A percentile compares a stretch with the other conserved stretches of the same genome.
These are phyloP conservation scores for Colletotrichum endophyticum DNA, from an alignment of 2,329 filamentous ascomycete species.

Conservation along the genomic window DNA sequence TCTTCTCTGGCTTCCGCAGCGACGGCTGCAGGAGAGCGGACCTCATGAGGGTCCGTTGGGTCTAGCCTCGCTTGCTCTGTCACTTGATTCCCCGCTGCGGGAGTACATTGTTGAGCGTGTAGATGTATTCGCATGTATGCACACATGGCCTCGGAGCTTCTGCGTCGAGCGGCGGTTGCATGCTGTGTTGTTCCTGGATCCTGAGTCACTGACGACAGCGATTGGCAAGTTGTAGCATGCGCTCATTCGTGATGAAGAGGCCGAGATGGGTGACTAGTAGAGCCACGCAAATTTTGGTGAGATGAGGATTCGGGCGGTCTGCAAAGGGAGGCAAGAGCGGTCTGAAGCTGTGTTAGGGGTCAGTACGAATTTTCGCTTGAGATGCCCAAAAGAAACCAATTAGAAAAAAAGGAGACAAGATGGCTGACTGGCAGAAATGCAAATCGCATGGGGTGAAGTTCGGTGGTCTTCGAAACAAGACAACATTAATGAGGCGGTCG, in stretches of 20 bases:
- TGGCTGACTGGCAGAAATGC: background rate
- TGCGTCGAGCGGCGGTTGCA: background rate
- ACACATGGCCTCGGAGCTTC: background rate
- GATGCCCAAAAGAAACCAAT: background rate
- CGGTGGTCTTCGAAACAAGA: background rate
- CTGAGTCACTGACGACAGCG: conserved; percentile 11
- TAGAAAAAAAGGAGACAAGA: background rate
- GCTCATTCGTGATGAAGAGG: background rate
- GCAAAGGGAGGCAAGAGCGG: background rate
- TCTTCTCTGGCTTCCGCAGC: background rate
- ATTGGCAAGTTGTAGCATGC: background rate
- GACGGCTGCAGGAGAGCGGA: conserved; percentile 13
- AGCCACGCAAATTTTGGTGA: background rate
- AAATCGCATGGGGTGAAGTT: background rate
- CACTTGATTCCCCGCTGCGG: conserved; percentile 5
- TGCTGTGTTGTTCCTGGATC: background rate
- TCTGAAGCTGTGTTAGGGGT: background rate
- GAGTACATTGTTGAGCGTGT: background rate
- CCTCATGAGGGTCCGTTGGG: conserved; percentile 3
- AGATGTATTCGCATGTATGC: background rate
- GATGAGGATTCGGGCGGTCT: background rate
- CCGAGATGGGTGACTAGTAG: background rate
- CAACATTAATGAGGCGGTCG: background rate
- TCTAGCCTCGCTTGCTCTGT: conserved; percentile 14
- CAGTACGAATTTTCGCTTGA: background rate